Evolutionary conservation across 169 alveolate species (phyloP).

Genomic region (Eimeria sp.): DNA sequence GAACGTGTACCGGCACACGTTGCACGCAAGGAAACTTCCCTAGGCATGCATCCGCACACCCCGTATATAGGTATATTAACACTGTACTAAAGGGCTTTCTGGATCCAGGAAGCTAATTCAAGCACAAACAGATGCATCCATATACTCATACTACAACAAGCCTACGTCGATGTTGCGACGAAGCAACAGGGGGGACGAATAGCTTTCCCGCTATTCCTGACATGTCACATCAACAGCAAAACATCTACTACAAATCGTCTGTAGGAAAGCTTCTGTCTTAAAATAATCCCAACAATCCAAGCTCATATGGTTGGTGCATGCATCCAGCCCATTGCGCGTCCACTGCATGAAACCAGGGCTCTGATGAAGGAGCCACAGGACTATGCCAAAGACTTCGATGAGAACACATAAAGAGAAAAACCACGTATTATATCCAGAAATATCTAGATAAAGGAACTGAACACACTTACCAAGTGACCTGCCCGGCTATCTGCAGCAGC

Average conservation of each 20-base stretch:
- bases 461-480: background rate
- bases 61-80: background rate
- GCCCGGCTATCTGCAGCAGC: background rate
- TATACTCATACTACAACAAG: background rate
- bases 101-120: background rate
- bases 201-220: background rate
- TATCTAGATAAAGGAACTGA: background rate
- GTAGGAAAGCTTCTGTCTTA: background rate
- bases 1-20: too few species aligned
- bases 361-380: background rate
- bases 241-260: background rate
- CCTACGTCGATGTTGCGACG: background rate
- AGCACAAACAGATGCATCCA: background rate
- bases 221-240: background rate
- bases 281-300: background rate
- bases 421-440: background rate
- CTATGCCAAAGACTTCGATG: background rate
- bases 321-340: background rate
- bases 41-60: background rate
- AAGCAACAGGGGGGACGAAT: background rate
- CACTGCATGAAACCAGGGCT: background rate
- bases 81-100: too few species aligned
- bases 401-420: background rate
- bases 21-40: background rate
- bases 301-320: background rate